These are phyloP conservation scores for Aspergillus sclerotialis DNA, from an alignment of 2,329 filamentous ascomycete genomes.

Conservation along the genomic window DNA sequence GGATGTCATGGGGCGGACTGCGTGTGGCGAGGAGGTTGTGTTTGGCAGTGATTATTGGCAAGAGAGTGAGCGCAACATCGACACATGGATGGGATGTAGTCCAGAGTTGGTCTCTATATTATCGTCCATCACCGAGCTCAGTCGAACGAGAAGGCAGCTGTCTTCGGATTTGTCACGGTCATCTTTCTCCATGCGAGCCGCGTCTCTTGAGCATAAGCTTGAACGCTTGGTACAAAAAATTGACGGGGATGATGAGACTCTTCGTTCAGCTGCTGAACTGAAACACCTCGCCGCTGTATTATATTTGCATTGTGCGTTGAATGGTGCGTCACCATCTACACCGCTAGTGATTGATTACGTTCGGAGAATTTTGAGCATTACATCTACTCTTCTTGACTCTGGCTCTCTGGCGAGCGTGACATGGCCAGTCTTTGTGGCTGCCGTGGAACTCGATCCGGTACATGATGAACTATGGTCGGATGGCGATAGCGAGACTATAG, in stretches of 20 bases:
- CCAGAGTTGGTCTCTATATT: constrained; percentile 41
- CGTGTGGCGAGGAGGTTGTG: constrained; percentile 41
- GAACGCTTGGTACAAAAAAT: constrained; percentile 28
- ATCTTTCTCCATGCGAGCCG: constrained; percentile 25
- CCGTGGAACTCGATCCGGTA: constrained; percentile 34
- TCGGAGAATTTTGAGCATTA: constrained; percentile 26
- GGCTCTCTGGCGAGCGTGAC: constrained; percentile 29
- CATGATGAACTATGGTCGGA: constrained; percentile 31
- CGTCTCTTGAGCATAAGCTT: constrained; percentile 27
- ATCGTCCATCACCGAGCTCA: constrained; percentile 43
- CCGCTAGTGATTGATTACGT: constrained; percentile 26
- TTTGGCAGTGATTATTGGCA: constrained; percentile 45
- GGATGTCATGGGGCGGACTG: constrained; percentile 46
- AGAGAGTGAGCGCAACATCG: constrained; percentile 30
- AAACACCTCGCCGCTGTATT: constrained; percentile 39
- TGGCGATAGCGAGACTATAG: constrained; percentile 8
- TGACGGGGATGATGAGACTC: constrained; percentile 20
- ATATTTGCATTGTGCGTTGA: constrained; percentile 41
- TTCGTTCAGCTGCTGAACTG: constrained; percentile 34
- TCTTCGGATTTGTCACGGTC: constrained; percentile 15
- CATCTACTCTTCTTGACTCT: constrained; percentile 27
- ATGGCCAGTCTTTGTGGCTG: constrained; percentile 40
- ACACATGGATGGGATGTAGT: constrained; percentile 45
- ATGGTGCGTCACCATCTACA: constrained; percentile 36
- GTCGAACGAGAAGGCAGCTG: constrained; percentile 25